These are phyloP conservation scores for Auricularia cornea DNA, from an alignment of 768 basidiomycete genomes.

Conservation along the genomic window DNA sequence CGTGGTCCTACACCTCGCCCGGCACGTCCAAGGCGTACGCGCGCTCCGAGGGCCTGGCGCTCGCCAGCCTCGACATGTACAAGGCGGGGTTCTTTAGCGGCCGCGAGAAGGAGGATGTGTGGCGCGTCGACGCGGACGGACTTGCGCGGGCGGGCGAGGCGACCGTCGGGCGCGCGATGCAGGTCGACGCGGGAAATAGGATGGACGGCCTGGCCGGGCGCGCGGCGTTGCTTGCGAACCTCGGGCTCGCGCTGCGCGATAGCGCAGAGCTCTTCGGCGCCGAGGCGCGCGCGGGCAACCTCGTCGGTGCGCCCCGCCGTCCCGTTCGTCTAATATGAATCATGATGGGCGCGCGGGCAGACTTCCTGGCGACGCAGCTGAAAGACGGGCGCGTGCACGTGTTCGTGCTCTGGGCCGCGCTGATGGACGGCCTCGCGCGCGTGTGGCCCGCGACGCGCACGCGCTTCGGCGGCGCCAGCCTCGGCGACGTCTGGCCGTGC, in stretches of 20 bases:
- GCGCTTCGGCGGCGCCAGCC: conserved; percentile 53
- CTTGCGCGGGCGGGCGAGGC: conserved; percentile 55
- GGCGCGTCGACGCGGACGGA: conserved; percentile 72
- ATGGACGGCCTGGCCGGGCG: conserved; percentile 90
- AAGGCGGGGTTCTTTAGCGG: conserved; percentile 73
- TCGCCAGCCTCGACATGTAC: conserved; percentile 91
- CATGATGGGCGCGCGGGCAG: conserved; percentile 37
- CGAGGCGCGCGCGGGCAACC: conserved; percentile 70
- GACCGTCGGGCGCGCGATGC: conserved; percentile 60
- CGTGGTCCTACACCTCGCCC: conserved; percentile 69
- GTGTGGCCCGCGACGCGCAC: conserved; percentile 83
- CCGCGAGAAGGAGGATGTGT: conserved; percentile 42
- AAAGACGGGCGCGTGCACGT: conserved; percentile 52
- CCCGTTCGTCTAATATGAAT: not conserved
- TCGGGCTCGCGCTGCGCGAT: conserved; percentile 59
- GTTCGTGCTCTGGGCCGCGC: conserved; percentile 67
- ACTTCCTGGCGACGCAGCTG: conserved; percentile 58
- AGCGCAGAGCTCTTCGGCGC: conserved; percentile 64
- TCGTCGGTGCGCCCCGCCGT: conserved; percentile 51
- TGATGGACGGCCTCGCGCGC: conserved; percentile 73
- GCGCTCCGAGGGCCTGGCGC: conserved; percentile 76
- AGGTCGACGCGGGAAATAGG: conserved; percentile 68
- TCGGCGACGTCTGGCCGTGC: conserved; percentile 95
- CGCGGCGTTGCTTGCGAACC: conserved; percentile 61
- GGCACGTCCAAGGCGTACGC: conserved; percentile 36